Evolutionary conservation across 139 green algal species (phyloP).

Genomic region (Eudorina sp.): DNA sequence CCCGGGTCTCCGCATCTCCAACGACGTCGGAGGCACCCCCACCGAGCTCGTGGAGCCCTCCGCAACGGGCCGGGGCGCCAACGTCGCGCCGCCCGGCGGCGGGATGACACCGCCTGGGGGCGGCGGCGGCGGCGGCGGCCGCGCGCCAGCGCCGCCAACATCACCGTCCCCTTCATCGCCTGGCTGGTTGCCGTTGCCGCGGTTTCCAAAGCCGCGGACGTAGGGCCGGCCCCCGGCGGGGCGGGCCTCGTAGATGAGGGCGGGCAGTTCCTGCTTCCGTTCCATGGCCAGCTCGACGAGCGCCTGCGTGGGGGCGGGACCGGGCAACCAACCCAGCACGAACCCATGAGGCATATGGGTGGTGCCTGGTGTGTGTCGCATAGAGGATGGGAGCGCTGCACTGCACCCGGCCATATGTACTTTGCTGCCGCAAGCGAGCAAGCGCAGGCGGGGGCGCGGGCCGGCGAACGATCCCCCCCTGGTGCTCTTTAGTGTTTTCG

Average conservation of each 20-base stretch:
- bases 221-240: constrained; percentile 58
- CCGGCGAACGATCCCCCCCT: no score
- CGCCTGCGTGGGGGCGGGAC: constrained; percentile 60
- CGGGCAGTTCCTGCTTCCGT: constrained; percentile 92
- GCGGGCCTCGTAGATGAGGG: constrained; percentile 94
- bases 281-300: constrained; percentile 94
- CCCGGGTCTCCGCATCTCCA: neutral
- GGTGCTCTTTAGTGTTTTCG: no score
- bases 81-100: neutral
- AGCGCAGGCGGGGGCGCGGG: no score
- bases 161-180: neutral
- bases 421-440: no score
- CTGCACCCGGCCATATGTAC: no score
- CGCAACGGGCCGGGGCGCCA: neutral
- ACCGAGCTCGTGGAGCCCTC: neutral
- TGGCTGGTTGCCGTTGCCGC: neutral
- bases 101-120: no score
- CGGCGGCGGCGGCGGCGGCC: neutral
- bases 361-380: neutral
- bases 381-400: no score
- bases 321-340: no score
- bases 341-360: neutral
- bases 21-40: neutral
- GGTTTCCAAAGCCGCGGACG: constrained; percentile 23
- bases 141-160: neutral